Evolutionary conservation across 1,284 basidiomycete genomes (phyloP).

Genomic region (Leccinum ponderosum): DNA sequence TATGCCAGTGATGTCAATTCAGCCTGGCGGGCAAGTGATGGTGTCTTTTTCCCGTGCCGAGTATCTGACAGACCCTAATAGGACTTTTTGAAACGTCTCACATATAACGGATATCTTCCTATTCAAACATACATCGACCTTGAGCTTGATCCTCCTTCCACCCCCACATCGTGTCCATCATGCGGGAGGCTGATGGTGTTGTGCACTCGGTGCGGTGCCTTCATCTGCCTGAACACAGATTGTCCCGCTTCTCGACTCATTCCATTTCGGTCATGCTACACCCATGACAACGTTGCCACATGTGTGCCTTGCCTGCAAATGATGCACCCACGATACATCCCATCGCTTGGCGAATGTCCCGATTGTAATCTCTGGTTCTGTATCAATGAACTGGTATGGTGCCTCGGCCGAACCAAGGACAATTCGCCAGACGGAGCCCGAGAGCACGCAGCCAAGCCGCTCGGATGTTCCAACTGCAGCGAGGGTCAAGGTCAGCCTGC

Average conservation of each 20-base stretch:
- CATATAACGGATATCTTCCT: constrained; percentile 3
- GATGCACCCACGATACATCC: background rate
- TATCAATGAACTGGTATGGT: constrained; percentile 22
- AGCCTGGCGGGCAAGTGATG: background rate
- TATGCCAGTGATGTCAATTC: too few relatives aligned
- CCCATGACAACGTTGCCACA: background rate
- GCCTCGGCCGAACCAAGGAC: constrained; percentile 18
- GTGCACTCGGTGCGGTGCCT: background rate
- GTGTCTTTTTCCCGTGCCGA: background rate
- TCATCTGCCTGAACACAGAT: constrained; percentile 19
- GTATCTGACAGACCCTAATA: background rate
- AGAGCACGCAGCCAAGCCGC: too few relatives aligned
- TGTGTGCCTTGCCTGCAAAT: constrained; percentile 19
- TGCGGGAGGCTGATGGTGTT: constrained; percentile 5
- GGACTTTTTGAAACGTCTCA: constrained; percentile 22
- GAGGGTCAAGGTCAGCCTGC: too few relatives aligned
- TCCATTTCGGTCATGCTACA: constrained; percentile 10
- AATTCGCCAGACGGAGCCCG: too few relatives aligned
- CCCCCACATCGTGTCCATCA: constrained; percentile 13
- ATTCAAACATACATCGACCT: background rate
- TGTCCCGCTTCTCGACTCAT: constrained; percentile 18
- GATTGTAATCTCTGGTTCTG: constrained; percentile 24
- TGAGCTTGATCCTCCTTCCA: background rate
- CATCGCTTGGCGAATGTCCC: constrained; percentile 23
- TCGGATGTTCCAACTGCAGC: too few relatives aligned